These are phyloP conservation scores for Aureobasidium sp. DNA, from an alignment of 2,329 filamentous ascomycete species.

Conservation along the genomic window DNA sequence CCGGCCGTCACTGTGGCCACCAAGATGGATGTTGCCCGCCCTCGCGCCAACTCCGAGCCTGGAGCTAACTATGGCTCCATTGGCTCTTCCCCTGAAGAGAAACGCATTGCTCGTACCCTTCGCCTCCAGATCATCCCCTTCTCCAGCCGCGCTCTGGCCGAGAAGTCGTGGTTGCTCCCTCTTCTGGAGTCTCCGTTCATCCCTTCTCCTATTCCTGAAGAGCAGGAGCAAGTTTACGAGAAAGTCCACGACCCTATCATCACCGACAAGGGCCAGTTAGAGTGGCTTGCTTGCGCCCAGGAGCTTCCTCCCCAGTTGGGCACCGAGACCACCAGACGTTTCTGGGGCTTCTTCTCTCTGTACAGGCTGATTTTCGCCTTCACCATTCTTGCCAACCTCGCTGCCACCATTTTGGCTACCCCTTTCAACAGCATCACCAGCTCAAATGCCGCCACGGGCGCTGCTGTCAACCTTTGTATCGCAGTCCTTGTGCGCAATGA, in stretches of 20 bases:
- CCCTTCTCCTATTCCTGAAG: not conserved
- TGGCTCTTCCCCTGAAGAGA: not conserved
- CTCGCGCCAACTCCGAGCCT: slow-evolving; percentile 4
- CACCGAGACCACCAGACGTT: not conserved
- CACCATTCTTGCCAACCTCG: slow-evolving; percentile 22
- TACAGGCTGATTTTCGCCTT: slow-evolving; percentile 25
- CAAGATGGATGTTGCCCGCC: not conserved
- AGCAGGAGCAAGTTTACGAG: not conserved
- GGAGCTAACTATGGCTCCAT: not conserved
- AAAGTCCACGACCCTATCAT: slow-evolving; percentile 13
- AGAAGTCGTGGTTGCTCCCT: not conserved
- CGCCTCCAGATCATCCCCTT: not conserved
- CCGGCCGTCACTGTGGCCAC: not conserved
- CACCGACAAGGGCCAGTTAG: slow-evolving; percentile 19
- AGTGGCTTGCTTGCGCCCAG: slow-evolving; percentile 17
- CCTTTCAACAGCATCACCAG: slow-evolving; percentile 15
- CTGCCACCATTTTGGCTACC: not conserved
- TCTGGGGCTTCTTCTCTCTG: slow-evolving; percentile 22
- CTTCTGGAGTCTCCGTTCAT: not conserved
- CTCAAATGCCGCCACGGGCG: slow-evolving; percentile 24
- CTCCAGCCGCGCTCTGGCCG: not conserved
- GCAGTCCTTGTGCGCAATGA: slow-evolving; percentile 31
- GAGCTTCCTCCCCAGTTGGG: slow-evolving; percentile 13
- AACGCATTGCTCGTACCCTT: not conserved
- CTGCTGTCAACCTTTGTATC: slow-evolving; percentile 26